These are phyloP conservation scores for Monilinia vaccinii-corymbosi DNA, from an alignment of 2,329 filamentous ascomycete genomes.

Conservation along the genomic window DNA sequence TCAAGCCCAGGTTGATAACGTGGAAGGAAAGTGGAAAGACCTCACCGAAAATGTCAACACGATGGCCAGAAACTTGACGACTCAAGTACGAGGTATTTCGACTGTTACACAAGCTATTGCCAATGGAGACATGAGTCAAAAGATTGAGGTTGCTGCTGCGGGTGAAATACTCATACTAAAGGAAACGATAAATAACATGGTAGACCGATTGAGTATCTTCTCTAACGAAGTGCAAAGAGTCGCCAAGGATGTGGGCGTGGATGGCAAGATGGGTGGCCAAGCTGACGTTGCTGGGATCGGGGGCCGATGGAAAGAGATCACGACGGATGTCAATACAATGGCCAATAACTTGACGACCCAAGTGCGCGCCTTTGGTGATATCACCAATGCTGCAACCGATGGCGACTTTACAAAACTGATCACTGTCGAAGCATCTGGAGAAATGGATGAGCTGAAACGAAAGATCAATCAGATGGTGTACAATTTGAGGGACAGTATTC, in stretches of 20 bases:
- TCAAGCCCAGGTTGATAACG: conserved; percentile 87
- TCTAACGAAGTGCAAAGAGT: conserved; percentile 94
- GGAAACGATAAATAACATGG: conserved; percentile 98
- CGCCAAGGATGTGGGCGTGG: conserved; percentile 91
- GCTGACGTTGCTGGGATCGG: conserved; percentile 89
- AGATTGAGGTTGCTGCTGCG: conserved; percentile 90
- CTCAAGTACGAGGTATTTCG: conserved; percentile 80
- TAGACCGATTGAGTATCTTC: conserved; percentile 88
- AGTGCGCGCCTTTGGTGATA: conserved; percentile 95
- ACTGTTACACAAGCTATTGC: conserved; percentile 92
- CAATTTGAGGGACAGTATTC: conserved; percentile 89
- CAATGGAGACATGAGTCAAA: conserved; percentile 90
- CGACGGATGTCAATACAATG: conserved; percentile 40
- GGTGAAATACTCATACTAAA: conserved; percentile 92
- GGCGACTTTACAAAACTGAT: conserved; percentile 96
- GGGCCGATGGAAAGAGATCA: conserved; percentile 97
- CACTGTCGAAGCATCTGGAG: conserved; percentile 92
- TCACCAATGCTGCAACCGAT: conserved; percentile 94
- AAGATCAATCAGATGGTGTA: conserved; percentile 99
- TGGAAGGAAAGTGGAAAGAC: conserved; percentile 97
- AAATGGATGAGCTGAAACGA: conserved; percentile 98
- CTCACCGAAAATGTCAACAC: conserved; percentile 85
- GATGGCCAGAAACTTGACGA: conserved; percentile 59
- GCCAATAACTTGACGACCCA: conserved; percentile 77
- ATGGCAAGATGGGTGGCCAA: conserved; percentile 97